Evolutionary conservation across 306 rosid genomes (phyloP), one percentile per base, ranked within the genome.

Genomic region (Hylodesmum podocarpum): DNA sequence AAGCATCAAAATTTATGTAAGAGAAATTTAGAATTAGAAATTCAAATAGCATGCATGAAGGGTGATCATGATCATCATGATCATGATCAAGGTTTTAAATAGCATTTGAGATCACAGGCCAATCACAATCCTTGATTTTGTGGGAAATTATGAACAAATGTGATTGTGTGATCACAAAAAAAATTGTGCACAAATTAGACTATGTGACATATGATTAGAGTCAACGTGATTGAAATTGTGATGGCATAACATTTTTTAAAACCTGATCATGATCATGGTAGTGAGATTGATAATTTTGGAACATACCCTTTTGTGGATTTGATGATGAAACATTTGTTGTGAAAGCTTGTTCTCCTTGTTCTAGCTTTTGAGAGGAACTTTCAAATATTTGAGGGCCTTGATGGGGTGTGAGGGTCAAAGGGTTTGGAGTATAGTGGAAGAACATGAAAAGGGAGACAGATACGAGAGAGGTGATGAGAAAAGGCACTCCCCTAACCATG

Each of bases 391-490:
- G 15, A 75, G 69, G 72, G 82, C 55, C 72, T 19, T 80, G 80
- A 22, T 88, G 49, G 19, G 85, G 81, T 0, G 44, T 2, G 44
- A 82, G 27, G 10, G 44, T n/a, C 19, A 84, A 57, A 77, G 90
- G 80, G 82, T 78, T 80, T 12, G 96, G 90, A 61, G 88, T 63
- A 77, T 65, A 57, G 54, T 88, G 68, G 24, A 87, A 53, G 86
- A 81, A 85, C 66, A 88, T 62, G 54, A 88, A 82, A 82, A 90
- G 12, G 62, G 85, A 73, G 75, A 83, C 85, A 8, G 82, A 18
- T 43, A 75, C 85, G 19, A 95, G 36, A 75, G 84, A 75, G 3
- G 83, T 28, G 28, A 93, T 66, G 61, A 87, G 34, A 49, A 84
- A 86, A 72, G 92, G 92, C 0, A 75, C 57, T 1, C 78, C 34